Percentiles rank a stretch among this genome's conserved stretches.
Conservation (phyloP, 768 basidiomycete species). For the Phylloporus sp. region DNA sequence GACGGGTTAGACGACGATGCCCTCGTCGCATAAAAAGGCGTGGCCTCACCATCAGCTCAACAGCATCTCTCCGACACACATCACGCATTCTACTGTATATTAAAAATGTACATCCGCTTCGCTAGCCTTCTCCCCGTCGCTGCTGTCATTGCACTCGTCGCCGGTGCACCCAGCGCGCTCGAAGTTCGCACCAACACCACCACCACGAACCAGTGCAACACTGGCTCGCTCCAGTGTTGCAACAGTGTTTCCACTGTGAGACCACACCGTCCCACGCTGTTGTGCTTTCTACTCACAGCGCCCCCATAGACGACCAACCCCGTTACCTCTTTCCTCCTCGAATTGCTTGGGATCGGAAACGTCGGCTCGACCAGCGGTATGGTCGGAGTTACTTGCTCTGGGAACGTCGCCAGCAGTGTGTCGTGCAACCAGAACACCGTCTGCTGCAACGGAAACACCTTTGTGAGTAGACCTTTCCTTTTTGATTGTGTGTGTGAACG, state of each 20-base stretch:
- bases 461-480: background rate
- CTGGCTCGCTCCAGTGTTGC: slow-evolving; percentile 11
- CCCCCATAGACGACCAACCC: background rate
- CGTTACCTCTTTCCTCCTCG: background rate
- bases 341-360: slow-evolving; percentile 2
- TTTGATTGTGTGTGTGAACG: too few relatives aligned
- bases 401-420: background rate
- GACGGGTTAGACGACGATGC: background rate
- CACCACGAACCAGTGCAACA: slow-evolving; percentile 10
- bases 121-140: slow-evolving; percentile 7
- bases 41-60: too few relatives aligned
- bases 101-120: background rate
- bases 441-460: slow-evolving; percentile 6
- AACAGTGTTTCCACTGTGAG: background rate
- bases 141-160: slow-evolving; percentile 5
- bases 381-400: slow-evolving; percentile 1
- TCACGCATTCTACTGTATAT: too few relatives aligned
- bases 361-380: background rate
- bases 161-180: background rate
- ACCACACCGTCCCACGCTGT: too few relatives aligned
- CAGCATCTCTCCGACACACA: too few relatives aligned
- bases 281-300: background rate
- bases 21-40: background rate
- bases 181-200: background rate
- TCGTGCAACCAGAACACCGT: slow-evolving; percentile 5